Evolutionary conservation across 2,329 filamentous ascomycete species (phyloP).

Genomic region (Arthroderma uncinatum): DNA sequence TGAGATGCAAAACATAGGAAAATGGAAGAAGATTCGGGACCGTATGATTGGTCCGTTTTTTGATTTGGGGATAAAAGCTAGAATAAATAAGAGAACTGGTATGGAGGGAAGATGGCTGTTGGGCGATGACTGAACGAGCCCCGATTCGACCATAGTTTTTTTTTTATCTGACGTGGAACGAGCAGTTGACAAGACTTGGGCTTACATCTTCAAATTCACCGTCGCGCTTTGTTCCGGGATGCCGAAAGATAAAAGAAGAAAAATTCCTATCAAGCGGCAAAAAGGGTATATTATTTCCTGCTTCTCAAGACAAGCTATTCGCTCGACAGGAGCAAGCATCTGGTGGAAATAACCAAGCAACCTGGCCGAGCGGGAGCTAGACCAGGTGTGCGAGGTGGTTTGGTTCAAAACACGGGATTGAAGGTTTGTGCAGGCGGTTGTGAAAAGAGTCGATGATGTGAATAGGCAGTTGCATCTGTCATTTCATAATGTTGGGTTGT

Average conservation of each 20-base stretch:
- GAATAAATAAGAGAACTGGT: background rate
- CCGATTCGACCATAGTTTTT: background rate
- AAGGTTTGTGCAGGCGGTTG: slow-evolving; percentile 27
- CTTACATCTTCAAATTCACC: background rate
- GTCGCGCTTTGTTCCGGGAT: slow-evolving; percentile 1
- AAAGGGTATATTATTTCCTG: background rate
- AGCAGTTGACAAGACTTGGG: background rate
- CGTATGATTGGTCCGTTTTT: background rate
- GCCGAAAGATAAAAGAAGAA: slow-evolving; percentile 4
- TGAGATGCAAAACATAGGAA: slow-evolving; percentile 21
- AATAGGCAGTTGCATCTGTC: slow-evolving; percentile 25
- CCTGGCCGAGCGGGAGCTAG: background rate
- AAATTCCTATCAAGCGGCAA: background rate
- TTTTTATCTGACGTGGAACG: background rate
- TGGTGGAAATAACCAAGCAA: background rate
- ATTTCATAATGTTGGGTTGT: slow-evolving; percentile 28
- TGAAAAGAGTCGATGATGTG: slow-evolving; percentile 25
- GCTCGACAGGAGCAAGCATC: background rate
- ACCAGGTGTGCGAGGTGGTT: background rate
- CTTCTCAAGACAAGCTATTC: background rate
- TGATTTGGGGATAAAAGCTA: background rate
- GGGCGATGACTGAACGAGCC: background rate
- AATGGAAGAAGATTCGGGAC: slow-evolving; percentile 1
- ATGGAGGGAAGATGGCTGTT: background rate
- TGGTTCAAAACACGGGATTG: slow-evolving; percentile 18